These are phyloP conservation scores for Zymoseptoria passerinii DNA, from an alignment of 2,329 filamentous ascomycete genomes.

Conservation along the genomic window DNA sequence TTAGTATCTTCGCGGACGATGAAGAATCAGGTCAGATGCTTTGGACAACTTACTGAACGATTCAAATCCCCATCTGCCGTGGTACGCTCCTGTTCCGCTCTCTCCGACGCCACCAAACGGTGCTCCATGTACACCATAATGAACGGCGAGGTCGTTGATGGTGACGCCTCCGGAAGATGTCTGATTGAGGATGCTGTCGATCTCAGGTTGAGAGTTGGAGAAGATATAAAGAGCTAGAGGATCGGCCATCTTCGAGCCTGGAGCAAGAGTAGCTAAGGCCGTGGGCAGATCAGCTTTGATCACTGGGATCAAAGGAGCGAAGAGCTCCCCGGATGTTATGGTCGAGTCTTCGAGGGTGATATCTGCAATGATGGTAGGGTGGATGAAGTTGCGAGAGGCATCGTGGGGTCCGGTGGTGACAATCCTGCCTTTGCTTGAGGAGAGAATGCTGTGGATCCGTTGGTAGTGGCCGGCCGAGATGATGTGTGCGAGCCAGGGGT, in stretches of 20 bases:
- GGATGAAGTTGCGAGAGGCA: slow-evolving; percentile 68
- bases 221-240: slow-evolving; percentile 76
- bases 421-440: slow-evolving; percentile 70
- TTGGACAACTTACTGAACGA: slow-evolving; percentile 40
- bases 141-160: slow-evolving; percentile 52
- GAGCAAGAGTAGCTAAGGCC: slow-evolving; percentile 65
- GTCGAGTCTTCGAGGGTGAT: slow-evolving; percentile 64
- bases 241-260: slow-evolving; percentile 54
- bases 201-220: slow-evolving; percentile 62
- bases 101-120: slow-evolving; percentile 75
- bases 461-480: slow-evolving; percentile 69
- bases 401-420: slow-evolving; percentile 76
- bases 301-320: slow-evolving; percentile 78
- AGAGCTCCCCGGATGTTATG: slow-evolving; percentile 65
- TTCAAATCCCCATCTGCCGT: slow-evolving; percentile 62
- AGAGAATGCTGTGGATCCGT: slow-evolving; percentile 78
- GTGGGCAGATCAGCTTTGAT: slow-evolving; percentile 67
- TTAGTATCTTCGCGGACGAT: background rate
- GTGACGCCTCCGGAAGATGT: slow-evolving; percentile 40
- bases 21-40: too few species aligned
- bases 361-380: slow-evolving; percentile 75
- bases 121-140: slow-evolving; percentile 57
- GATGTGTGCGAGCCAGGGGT: slow-evolving; percentile 67
- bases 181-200: slow-evolving; percentile 47
- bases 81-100: slow-evolving; percentile 66